Evolutionary conservation across 2,329 filamentous ascomycete species (phyloP), one percentile per base, ranked within the genome.

Genomic region (Fusarium virguliforme): DNA sequence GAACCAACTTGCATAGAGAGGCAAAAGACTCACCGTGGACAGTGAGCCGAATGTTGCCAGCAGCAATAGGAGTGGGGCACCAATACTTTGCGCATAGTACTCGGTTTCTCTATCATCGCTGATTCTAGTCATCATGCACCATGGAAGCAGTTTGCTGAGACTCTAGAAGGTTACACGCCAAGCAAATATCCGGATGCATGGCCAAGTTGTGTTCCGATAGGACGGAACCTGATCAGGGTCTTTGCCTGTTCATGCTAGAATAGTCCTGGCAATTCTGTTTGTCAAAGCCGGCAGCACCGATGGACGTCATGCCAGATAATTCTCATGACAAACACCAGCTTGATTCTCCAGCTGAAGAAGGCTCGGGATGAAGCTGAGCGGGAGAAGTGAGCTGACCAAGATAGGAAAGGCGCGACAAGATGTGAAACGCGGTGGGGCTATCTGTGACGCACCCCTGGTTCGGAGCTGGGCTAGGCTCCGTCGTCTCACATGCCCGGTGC

Each of bases 401-500:
- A 60, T 26, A 58, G 73, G 73, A 69, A 76, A 74, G 56, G 73
- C 56, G 60, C 6, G 32, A 10, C 40, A 56, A 22, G 56, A 67
- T 40, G 54, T 76, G 74, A 76, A 76, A 76, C 74, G 46, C 13
- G 51, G 71, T 73, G 73, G 74, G 57, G 72, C 60, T 55, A 34
- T 22, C 59, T 60, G 61, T 57, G 56, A 63, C 64, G 51, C 54
- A 30, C 41, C 56, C 61, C 58, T 60, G 48, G 64, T 56, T 68
- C 53, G 35, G 68, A 38, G 24, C 50, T 60, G 18, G 48, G 43
- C 40, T 43, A 22, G 34, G 60, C 54, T 72, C 69, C 65, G 40
- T 60, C 69, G 53, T 70, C 43, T 51, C 38, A 32, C 56, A 59
- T 51, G 32, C 15, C 4, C 22, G 51, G 41, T 60, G 57, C 43